Evolutionary conservation across 129 eudicot species (phyloP), one percentile per base, ranked within the genome.

Genomic region (Calendula officinalis): DNA sequence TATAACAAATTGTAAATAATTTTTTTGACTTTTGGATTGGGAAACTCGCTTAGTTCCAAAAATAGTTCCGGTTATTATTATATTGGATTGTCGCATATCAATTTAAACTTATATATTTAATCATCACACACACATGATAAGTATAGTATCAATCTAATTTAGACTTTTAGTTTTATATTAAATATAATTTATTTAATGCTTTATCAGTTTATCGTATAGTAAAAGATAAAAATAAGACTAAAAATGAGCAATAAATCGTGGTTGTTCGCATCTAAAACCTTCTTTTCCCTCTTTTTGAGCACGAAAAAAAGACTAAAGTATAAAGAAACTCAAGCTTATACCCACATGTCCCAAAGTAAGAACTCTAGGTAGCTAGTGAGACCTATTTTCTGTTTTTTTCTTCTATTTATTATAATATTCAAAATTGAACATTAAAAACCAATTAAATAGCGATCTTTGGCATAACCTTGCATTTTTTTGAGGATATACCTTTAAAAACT

Each of bases 271-370:
- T 73, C 72, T 35, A 56, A 65, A 66, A 56, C 57, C 58, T 56
- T 44, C 72, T 53, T 73, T 72, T 65, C 72, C 43, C 66, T 64
- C 68, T 47, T 64, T 73, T 73, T 73, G 72, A 65, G 65, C 72
- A 64, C 64, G 74, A 45, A 56, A 72, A 72, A 56, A 56, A 36
- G 65, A 44, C 71, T 35, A 72, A 63, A 73, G 78, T 64, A 64
- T 58, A 30, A 64, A 56, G 66, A 64, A 73, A 57, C 78, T 65
- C 72, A 73, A 64, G 57, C 60, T 39, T 40, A 58, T 56, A 27
- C 62, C 11, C 51, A 56, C 66, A 73, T 73, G 67, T 65, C 72
- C 46, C 60, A 65, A 64, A 65, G 67, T 47, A 16, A 73, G 52
- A 57, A 66, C 43, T 65, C 46, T 37, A 17, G 38, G 38, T 56